phyloP scores from a whole-genome alignment of 1,284 basidiomycete species.

The Puccinia sorghi region DNA sequence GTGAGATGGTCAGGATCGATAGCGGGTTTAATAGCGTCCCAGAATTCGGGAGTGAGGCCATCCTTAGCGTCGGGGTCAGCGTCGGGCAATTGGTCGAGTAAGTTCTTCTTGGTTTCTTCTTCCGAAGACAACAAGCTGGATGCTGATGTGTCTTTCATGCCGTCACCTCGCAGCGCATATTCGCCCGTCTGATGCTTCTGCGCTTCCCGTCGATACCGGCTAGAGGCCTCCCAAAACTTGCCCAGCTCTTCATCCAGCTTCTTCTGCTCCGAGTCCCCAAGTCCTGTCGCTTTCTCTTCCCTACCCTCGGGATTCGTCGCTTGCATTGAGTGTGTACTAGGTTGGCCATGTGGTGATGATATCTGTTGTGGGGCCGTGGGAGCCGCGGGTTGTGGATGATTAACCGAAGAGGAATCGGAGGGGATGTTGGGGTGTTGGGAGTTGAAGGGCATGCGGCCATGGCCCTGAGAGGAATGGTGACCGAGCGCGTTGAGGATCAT shows the following conservation, averaged over 20 bases:
- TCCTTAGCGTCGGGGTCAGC: slow-evolving; percentile 49
- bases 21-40: slow-evolving; percentile 28
- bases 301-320: not conserved
- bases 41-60: slow-evolving; percentile 37
- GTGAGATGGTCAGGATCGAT: not conserved
- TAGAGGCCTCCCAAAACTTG: slow-evolving; percentile 42
- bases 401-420: too few relatives aligned
- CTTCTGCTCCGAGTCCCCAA: slow-evolving; percentile 7
- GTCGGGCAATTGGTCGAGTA: slow-evolving; percentile 33
- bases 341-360: not conserved
- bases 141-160: too few relatives aligned
- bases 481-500: slow-evolving; percentile 39
- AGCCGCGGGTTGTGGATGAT: not conserved
- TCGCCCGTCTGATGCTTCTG: slow-evolving; percentile 29
- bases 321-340: not conserved
- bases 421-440: slow-evolving; percentile 1
- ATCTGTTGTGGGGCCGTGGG: not conserved
- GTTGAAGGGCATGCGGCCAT: slow-evolving; percentile 32
- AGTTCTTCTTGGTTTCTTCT: not conserved
- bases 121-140: not conserved
- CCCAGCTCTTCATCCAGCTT: slow-evolving; percentile 45
- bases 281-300: not conserved
- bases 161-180: slow-evolving; percentile 39
- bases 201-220: slow-evolving; percentile 27
- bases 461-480: not conserved